A percentile compares a stretch with the other conserved stretches of the same genome.
Evolutionary conservation across 2,329 filamentous ascomycete genomes (phyloP).

Genomic region (Penicillium sp.): DNA sequence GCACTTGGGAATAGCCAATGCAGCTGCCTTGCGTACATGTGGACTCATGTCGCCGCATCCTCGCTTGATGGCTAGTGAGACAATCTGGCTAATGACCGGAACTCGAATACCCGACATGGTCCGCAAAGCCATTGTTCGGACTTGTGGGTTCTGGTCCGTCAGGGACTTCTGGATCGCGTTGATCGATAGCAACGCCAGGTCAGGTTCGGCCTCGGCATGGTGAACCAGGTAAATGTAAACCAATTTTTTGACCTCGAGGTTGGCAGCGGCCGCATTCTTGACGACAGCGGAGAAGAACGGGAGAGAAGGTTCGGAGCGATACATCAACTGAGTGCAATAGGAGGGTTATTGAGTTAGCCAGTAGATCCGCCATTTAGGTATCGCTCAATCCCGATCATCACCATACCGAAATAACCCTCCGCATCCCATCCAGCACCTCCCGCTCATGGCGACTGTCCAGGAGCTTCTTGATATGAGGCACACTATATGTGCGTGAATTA

Average conservation of each 20-base stretch:
- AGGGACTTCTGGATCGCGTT: slow-evolving; percentile 99
- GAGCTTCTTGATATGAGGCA: slow-evolving; percentile 88
- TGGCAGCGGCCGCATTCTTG: slow-evolving; percentile 95
- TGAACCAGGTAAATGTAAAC: slow-evolving; percentile 98
- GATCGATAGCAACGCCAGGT: slow-evolving; percentile 92
- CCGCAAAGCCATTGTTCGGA: slow-evolving; percentile 86
- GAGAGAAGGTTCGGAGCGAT: slow-evolving; percentile 81
- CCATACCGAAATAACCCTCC: slow-evolving; percentile 79
- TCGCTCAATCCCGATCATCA: slow-evolving; percentile 1
- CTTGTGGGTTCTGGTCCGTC: slow-evolving; percentile 85
- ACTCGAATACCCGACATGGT: slow-evolving; percentile 99
- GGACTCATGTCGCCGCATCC: slow-evolving; percentile 93
- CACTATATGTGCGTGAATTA: slow-evolving; percentile 67
- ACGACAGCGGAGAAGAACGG: slow-evolving; percentile 97
- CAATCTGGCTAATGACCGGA: slow-evolving; percentile 96
- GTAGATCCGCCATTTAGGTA: neutral
- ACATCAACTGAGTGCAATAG: slow-evolving; percentile 76
- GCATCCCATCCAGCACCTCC: slow-evolving; percentile 88
- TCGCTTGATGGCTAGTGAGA: slow-evolving; percentile 92
- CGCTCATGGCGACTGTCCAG: slow-evolving; percentile 91
- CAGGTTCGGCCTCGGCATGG: slow-evolving; percentile 93
- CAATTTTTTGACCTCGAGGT: slow-evolving; percentile 93
- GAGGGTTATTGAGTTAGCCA: slow-evolving; percentile 19
- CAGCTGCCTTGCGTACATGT: slow-evolving; percentile 87
- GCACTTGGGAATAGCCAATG: slow-evolving; percentile 93